Conservation (phyloP, 441 rosid species). For the California macrophylla region DNA sequence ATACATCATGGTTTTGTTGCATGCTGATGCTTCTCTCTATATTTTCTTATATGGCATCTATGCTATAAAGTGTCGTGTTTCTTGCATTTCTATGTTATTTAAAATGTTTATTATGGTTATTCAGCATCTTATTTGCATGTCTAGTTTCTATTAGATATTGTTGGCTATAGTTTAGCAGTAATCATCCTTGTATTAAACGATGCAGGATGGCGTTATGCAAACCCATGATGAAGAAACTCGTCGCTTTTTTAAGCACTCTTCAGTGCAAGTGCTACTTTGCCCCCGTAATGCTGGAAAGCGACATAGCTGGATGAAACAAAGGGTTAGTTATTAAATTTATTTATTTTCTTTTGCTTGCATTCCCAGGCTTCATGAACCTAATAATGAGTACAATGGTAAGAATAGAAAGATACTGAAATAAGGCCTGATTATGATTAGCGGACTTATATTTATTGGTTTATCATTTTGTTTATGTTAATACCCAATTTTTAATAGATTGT, state of each 20-base stretch:
- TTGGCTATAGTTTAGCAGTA: not conserved
- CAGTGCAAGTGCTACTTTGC: constrained; percentile 81
- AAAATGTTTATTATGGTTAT: not conserved
- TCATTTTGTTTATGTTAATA: too few species aligned
- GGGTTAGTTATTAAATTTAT: constrained; percentile 36
- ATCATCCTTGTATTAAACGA: constrained; percentile 8
- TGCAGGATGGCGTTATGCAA: constrained; percentile 88
- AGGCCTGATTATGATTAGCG: not conserved
- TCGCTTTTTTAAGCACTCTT: constrained; percentile 79
- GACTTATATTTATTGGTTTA: not conserved
- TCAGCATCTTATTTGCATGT: not conserved
- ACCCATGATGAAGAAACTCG: constrained; percentile 98
- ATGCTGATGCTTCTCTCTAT: not conserved
- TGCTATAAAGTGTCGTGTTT: not conserved
- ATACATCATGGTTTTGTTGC: not conserved
- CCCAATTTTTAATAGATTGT: too few species aligned
- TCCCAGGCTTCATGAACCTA: not conserved
- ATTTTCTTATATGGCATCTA: not conserved
- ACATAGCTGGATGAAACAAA: constrained; percentile 85
- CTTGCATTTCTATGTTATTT: not conserved
- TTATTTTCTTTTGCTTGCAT: not conserved
- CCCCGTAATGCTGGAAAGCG: constrained; percentile 85
- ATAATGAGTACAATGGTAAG: not conserved
- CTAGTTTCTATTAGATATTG: not conserved
- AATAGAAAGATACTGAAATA: too few species aligned